Base-by-base conservation (phyloP, 345 rosid genomes). In the Eutrema japonicum region DNA sequence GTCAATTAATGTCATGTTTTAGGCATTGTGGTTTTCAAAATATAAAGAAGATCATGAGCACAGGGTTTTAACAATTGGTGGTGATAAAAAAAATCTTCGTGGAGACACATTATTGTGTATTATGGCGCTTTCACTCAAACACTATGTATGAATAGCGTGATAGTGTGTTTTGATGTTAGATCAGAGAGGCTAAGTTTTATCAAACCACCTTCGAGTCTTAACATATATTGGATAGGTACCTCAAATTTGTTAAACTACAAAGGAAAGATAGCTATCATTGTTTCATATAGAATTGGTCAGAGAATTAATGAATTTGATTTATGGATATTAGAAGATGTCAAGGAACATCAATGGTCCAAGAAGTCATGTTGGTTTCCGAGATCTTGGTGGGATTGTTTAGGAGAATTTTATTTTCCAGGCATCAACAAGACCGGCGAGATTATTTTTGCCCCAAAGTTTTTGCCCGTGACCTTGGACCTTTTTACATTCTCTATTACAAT, bases 371-470 rank as follows among this genome's bases (percentile, higher is more conserved):
- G 6, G 50, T 3, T 52, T 27, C 60, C 50, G 9, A 3, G 3
- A 37, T 40, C 60, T 3, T 3, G 9, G 10, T 52, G 71, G 50
- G 60, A n/a, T 66, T 5, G 7, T 7, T 51, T 5, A 14, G 27
- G 5, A 5, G 10, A 10, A 10, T 5, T 66, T n/a, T 38, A 3
- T 50, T 66, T 40, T 52, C 50, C 61, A 6, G 71, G 61, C 22
- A 14, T 29, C 61, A 66, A 52, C 71, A 29, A 66, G 60, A 29
- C 60, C 29, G 71, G 71, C 10, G 40, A 66, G 30, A n/a, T 66
- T 40, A 66, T 38, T n/a, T n/a, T 66, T 2, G 50, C n/a, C 26
- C 61, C 71, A n/a, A 3, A 2, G 0, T 1, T 0, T 0, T 3
- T 68, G 18, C 4, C 16, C 42, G 2, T 11, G 0, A 68, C 8